Evolutionary conservation across 257 asterid species (phyloP).

Genomic region (Ilex asprella): DNA sequence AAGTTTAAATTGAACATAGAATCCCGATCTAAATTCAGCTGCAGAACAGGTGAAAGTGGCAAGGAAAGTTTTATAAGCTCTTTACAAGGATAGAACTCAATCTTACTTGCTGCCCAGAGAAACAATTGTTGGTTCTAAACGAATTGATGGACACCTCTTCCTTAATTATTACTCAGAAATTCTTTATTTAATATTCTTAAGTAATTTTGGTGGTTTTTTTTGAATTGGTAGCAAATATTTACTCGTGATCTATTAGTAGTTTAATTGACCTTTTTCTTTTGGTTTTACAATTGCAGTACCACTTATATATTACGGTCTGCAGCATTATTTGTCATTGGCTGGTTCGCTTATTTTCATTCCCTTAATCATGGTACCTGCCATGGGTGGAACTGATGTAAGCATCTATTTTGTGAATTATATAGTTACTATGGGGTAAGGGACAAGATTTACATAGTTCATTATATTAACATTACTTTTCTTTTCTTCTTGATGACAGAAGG

Average conservation of each 20-base stretch:
- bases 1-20: no score
- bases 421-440: not conserved
- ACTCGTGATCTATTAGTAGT: not conserved
- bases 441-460: not conserved
- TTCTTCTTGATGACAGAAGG: slow-evolving; percentile 57
- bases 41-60: no score
- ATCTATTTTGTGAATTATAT: not conserved
- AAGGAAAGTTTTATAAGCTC: no score
- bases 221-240: no score
- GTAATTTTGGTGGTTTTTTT: no score
- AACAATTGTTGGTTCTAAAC: no score
- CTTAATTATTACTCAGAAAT: no score
- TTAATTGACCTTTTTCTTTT: not conserved
- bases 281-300: slow-evolving; percentile 51
- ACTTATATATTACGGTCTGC: slow-evolving; percentile 65
- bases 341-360: slow-evolving; percentile 97
- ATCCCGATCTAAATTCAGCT: no score
- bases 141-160: no score
- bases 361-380: slow-evolving; percentile 70
- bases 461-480: slow-evolving; percentile 7
- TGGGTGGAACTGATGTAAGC: slow-evolving; percentile 99
- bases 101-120: no score
- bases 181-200: no score
- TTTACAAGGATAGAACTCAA: no score
- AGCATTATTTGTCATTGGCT: slow-evolving; percentile 89